phyloP scores from a whole-genome alignment of 129 eudicot species.

The Chrysanthemum makinoi region DNA sequence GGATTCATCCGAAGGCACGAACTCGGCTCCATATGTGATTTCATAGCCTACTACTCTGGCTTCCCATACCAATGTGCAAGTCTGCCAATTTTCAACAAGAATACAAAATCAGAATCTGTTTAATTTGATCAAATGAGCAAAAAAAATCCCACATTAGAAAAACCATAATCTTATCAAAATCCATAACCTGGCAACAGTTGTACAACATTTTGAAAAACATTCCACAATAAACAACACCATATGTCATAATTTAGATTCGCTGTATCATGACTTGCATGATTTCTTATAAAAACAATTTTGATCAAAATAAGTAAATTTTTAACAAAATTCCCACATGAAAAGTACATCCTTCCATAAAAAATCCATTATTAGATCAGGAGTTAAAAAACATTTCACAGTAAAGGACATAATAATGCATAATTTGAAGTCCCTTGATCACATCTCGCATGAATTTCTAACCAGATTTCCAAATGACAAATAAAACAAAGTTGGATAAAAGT shows the following conservation, averaged over 20 bases:
- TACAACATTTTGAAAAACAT: too few relatives aligned
- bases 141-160: background rate
- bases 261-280: background rate
- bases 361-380: background rate
- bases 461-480: constrained; percentile 7
- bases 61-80: constrained; percentile 69
- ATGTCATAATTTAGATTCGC: too few relatives aligned
- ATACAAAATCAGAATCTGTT: constrained; percentile 6
- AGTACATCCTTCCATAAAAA: background rate
- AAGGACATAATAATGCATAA: too few relatives aligned
- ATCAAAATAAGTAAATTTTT: constrained; percentile 5
- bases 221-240: too few relatives aligned
- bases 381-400: too few relatives aligned
- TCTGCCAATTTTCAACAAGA: constrained; percentile 37
- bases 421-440: too few relatives aligned
- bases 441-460: background rate
- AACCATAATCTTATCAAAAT: background rate
- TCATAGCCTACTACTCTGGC: constrained; percentile 72
- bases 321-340: background rate
- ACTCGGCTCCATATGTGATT: constrained; percentile 73
- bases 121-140: background rate
- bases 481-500: background rate
- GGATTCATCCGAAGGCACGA: constrained; percentile 59
- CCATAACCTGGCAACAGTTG: too few relatives aligned
- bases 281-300: background rate